A percentile compares a stretch with the other conserved stretches of the same genome.
Conservation (phyloP, 371 early-diverging fungal species). For the Parasitella parasitica region DNA sequence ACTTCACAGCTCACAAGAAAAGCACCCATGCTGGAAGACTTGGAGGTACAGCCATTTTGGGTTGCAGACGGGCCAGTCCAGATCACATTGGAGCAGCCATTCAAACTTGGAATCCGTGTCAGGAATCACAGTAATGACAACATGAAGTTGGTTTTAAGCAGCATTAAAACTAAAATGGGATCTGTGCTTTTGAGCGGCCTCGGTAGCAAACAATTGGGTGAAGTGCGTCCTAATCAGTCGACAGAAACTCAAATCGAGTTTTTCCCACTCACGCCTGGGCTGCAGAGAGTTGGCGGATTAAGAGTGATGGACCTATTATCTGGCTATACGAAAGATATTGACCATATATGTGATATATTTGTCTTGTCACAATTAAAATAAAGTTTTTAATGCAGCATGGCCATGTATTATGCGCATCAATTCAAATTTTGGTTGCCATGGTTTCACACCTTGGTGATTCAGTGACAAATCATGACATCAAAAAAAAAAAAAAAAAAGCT, state of each 20-base stretch:
- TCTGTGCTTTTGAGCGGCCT: slow-evolving; percentile 79
- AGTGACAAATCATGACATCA: background rate
- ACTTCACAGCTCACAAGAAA: slow-evolving; percentile 92
- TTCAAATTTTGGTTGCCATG: background rate
- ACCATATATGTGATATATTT: slow-evolving; percentile 67
- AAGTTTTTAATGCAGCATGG: background rate
- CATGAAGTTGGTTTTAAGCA: slow-evolving; percentile 66
- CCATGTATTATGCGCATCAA: background rate
- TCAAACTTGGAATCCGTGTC: slow-evolving; percentile 59
- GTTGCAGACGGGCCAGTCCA: slow-evolving; percentile 29
- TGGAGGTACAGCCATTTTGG: slow-evolving; percentile 69
- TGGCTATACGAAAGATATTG: slow-evolving; percentile 71
- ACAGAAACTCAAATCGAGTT: slow-evolving; percentile 74
- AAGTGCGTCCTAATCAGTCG: slow-evolving; percentile 57
- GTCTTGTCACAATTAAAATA: slow-evolving; percentile 32
- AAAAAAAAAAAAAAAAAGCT: background rate
- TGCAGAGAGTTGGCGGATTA: slow-evolving; percentile 84
- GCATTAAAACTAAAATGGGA: slow-evolving; percentile 79
- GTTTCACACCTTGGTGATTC: background rate
- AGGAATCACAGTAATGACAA: slow-evolving; percentile 59
- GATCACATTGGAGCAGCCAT: slow-evolving; percentile 64
- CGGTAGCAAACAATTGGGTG: slow-evolving; percentile 65
- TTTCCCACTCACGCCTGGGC: slow-evolving; percentile 81
- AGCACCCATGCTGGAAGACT: slow-evolving; percentile 71
- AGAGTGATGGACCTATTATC: slow-evolving; percentile 62